A percentile compares a stretch with the other conserved stretches of the same genome.
phyloP scores from a whole-genome alignment of 257 asterid species.

The Lantana camara region DNA sequence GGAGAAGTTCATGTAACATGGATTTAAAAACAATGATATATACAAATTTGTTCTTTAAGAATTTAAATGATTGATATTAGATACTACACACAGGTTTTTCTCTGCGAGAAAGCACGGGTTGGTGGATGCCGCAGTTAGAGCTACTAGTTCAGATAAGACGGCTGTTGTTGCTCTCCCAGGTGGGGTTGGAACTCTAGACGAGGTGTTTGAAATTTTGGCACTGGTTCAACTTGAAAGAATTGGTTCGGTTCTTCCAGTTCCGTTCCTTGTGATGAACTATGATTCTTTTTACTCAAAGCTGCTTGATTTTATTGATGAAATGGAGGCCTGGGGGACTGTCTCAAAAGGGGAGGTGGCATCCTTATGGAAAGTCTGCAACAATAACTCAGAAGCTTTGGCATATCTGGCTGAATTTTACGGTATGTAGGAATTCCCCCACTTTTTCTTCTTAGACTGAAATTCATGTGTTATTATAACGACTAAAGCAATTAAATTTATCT shows the following conservation, averaged over 20 bases:
- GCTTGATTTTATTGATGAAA: constrained; percentile 69
- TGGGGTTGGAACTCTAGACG: constrained; percentile 92
- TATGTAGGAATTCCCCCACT: neutral
- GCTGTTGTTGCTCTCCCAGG: constrained; percentile 89
- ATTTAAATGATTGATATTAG: constrained; percentile 17
- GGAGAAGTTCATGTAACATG: too few relatives aligned
- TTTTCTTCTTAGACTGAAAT: constrained; percentile 4
- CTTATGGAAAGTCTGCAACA: constrained; percentile 73
- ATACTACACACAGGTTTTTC: constrained; percentile 64
- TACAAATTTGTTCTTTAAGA: too few relatives aligned
- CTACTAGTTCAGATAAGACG: constrained; percentile 56
- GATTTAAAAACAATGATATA: too few relatives aligned
- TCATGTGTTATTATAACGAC: neutral
- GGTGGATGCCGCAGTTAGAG: constrained; percentile 90
- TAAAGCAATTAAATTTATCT: neutral
- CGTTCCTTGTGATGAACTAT: constrained; percentile 84
- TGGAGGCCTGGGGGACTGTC: constrained; percentile 79
- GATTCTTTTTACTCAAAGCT: constrained; percentile 74
- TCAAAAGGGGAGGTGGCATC: constrained; percentile 70
- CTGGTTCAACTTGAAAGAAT: constrained; percentile 81
- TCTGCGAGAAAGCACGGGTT: constrained; percentile 94
- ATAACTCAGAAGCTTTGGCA: constrained; percentile 73
- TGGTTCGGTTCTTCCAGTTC: constrained; percentile 73
- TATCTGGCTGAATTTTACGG: constrained; percentile 66
- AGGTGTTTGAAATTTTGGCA: constrained; percentile 82